Evolutionary conservation across 2,329 filamentous ascomycete genomes (phyloP).

Genomic region (Coniochaeta hoffmannii): DNA sequence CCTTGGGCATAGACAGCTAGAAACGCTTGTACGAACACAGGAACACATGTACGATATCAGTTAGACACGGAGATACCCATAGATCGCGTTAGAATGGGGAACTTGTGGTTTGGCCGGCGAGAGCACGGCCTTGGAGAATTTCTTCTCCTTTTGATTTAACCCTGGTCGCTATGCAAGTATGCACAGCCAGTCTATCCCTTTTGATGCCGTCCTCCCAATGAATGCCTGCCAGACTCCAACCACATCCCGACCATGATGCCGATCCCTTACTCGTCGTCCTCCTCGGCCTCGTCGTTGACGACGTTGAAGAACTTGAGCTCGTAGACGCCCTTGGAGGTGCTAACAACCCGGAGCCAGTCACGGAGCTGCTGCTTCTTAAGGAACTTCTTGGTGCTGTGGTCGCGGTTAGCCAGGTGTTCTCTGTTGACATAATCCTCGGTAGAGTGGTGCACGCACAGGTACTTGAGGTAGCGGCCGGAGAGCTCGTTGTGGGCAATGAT

Average conservation of each 20-base stretch:
- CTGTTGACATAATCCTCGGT: not conserved
- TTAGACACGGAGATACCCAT: conserved; percentile 1
- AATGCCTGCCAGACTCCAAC: conserved; percentile 6
- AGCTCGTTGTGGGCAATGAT: conserved; percentile 96
- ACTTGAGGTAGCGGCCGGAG: conserved; percentile 99
- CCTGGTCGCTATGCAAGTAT: not conserved
- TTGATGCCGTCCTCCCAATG: not conserved
- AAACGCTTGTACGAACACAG: not conserved
- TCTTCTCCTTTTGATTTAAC: conserved; percentile 1
- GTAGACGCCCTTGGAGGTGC: conserved; percentile 96
- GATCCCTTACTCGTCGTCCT: conserved; percentile 86
- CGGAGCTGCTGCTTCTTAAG: conserved; percentile 99
- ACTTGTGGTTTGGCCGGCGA: not conserved
- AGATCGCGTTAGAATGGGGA: not conserved
- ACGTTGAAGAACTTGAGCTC: conserved; percentile 99
- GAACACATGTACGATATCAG: not conserved
- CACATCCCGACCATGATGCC: not conserved
- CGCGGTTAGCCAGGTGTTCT: not conserved
- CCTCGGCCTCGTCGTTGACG: conserved; percentile 94
- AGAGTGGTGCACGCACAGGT: conserved; percentile 62
- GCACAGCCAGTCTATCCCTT: conserved; percentile 3
- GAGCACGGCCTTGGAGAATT: not conserved
- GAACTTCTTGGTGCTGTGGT: conserved; percentile 95
- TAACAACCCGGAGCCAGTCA: conserved; percentile 99
- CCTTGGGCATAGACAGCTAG: not conserved